phyloP scores from a whole-genome alignment of 139 green algal genomes.

The Haematococcus lacustris region DNA sequence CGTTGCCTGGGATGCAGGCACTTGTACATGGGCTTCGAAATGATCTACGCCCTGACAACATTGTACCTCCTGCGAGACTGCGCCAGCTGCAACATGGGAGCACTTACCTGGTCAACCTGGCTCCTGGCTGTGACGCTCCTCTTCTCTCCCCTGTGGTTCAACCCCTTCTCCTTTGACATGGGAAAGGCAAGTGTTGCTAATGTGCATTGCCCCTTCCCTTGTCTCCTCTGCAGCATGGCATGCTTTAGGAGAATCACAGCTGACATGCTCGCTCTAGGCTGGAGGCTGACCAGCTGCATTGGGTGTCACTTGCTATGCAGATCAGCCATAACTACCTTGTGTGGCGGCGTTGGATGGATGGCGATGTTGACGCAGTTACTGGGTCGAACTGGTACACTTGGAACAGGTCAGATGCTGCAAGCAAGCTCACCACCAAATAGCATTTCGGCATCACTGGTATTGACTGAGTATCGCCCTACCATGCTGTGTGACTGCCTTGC shows the following conservation, averaged over 20 bases:
- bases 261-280: too few relatives aligned
- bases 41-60: conserved; percentile 27
- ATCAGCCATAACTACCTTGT: conserved; percentile 19
- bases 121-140: conserved; percentile 30
- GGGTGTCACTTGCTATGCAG: too few relatives aligned
- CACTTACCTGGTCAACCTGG: conserved; percentile 36
- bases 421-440: background rate
- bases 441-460: background rate
- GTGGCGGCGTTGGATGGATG: conserved; percentile 40
- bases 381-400: conserved; percentile 40
- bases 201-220: too few relatives aligned
- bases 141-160: conserved; percentile 42
- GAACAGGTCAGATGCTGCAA: conserved; percentile 19
- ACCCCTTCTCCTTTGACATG: conserved; percentile 41
- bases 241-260: too few relatives aligned
- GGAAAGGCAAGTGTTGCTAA: conserved; percentile 30
- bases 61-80: conserved; percentile 28
- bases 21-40: conserved; percentile 41
- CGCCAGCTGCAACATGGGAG: conserved; percentile 18
- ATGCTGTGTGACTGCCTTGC: background rate
- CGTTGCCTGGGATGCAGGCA: conserved; percentile 11
- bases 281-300: too few relatives aligned
- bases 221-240: too few relatives aligned
- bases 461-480: background rate
- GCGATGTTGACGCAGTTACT: conserved; percentile 30